phyloP scores from a whole-genome alignment of 192 early-diverging fungal genomes.

The Umbelopsis sp. region DNA sequence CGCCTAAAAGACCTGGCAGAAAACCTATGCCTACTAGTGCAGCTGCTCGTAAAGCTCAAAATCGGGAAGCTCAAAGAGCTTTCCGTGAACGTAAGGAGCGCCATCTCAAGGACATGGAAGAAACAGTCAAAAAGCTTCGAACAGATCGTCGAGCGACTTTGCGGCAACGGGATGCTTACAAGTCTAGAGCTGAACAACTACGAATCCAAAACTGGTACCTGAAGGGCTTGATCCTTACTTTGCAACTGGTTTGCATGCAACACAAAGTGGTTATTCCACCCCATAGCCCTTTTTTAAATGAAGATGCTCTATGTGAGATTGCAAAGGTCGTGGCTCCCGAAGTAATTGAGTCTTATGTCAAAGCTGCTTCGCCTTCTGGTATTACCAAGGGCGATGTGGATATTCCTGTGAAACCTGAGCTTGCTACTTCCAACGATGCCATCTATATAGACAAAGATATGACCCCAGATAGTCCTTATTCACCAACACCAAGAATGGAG shows the following conservation, averaged over 20 bases:
- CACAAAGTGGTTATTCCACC: conserved; percentile 40
- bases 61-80: conserved; percentile 87
- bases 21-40: conserved; percentile 65
- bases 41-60: conserved; percentile 75
- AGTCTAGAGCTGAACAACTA: conserved; percentile 47
- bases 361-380: conserved; percentile 28
- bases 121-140: conserved; percentile 67
- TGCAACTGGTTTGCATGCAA: conserved; percentile 47
- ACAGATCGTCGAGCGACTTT: conserved; percentile 56
- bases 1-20: conserved; percentile 61
- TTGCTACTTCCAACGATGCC: not conserved
- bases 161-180: conserved; percentile 46
- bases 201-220: conserved; percentile 52
- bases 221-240: conserved; percentile 50
- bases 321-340: conserved; percentile 35
- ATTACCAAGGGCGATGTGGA: conserved; percentile 16
- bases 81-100: conserved; percentile 88
- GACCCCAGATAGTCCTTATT: not conserved
- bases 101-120: conserved; percentile 77
- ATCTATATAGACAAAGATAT: conserved; percentile 10
- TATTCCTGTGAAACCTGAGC: not conserved
- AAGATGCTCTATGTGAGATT: conserved; percentile 36
- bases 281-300: conserved; percentile 36
- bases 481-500: not conserved
- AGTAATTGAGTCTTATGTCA: conserved; percentile 42